These are phyloP conservation scores for Saccharomycopsis capsularis DNA, from an alignment of 805 yeast species.

Conservation along the genomic window DNA sequence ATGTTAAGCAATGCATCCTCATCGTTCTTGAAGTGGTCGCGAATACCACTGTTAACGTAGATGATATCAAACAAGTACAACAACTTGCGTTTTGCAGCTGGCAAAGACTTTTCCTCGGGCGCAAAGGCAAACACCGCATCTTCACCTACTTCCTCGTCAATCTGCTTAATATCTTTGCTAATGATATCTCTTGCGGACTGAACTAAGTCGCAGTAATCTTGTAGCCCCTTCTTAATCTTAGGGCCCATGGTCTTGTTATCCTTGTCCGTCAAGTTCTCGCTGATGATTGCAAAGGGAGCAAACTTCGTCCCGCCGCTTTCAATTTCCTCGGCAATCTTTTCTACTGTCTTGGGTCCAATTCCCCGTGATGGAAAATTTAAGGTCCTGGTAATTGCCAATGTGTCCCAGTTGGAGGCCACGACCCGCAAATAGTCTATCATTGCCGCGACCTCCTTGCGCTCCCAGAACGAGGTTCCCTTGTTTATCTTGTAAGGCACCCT, in stretches of 20 bases:
- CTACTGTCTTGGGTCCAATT: constrained; percentile 50
- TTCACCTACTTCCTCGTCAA: no score
- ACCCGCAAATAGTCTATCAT: constrained; percentile 61
- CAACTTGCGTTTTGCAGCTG: neutral
- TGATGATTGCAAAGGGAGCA: neutral
- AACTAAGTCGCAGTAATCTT: neutral
- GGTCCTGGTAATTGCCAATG: constrained; percentile 50
- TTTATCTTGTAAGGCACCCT: constrained; percentile 61
- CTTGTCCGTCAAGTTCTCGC: neutral
- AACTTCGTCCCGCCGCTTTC: neutral
- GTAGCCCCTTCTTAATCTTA: neutral
- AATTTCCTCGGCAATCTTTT: constrained; percentile 26
- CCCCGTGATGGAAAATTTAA: constrained; percentile 60
- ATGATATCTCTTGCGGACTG: constrained; percentile 25
- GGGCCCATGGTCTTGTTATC: neutral
- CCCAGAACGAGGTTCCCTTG: constrained; percentile 78
- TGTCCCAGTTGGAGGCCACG: constrained; percentile 51
- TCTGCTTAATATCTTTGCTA: neutral
- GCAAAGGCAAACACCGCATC: no score
- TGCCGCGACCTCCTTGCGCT: constrained; percentile 56
- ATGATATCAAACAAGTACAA: constrained; percentile 7
- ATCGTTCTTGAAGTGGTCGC: neutral
- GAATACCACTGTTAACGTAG: constrained; percentile 3
- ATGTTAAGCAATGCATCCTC: constrained; percentile 30
- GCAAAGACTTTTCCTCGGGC: constrained; percentile 16